Evolutionary conservation across 2,329 filamentous ascomycete genomes (phyloP), one percentile per base, ranked within the genome.

Genomic region (Penicillium digitatum): DNA sequence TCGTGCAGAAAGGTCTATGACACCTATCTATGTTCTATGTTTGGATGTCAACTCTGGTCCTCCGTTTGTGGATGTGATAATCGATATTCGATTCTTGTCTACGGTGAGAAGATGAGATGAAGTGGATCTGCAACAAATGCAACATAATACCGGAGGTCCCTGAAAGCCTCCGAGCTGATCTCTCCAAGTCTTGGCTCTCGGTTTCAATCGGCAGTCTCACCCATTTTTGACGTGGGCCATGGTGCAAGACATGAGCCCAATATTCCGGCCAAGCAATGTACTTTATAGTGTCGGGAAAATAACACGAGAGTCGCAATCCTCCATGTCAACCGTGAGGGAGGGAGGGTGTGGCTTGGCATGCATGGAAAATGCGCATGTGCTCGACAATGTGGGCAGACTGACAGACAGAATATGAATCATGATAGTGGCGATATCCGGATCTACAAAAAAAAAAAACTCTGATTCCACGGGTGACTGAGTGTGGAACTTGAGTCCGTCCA

Each of bases 391-490:
- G 27, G 37, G 35, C 10, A 49, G 27, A 40, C 35, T 49, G 34
- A 12, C 32, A 29, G 26, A 26, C 24, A 16, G 22, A 18, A 29
- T 24, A 9, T 40, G 18, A 32, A 49, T 22, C 35, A 48, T 47
- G 16, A 26, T 7, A 18, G 50, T 53, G 50, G 43, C 50, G 35
- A 53, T 4, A 34, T 11, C n/a, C 44, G 43, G 43, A 50, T 44
- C 38, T 20, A 29, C 18, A 10, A n/a, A 26, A 48, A 5, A 48
- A 52, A 52, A 48, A 52, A 48, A 47, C 37, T 48, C 43, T 39
- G 50, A 52, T 52, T 39, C 42, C 6, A 52, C 26, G 26, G 34
- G 24, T 48, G 26, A 48, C 18, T n/a, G 40, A 16, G 20, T 43
- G 42, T 52, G 50, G 50, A 48, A 39, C 20, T 39, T 14, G 39